phyloP scores from a whole-genome alignment of 1,284 basidiomycete genomes.

The Rhodofomes roseus region DNA sequence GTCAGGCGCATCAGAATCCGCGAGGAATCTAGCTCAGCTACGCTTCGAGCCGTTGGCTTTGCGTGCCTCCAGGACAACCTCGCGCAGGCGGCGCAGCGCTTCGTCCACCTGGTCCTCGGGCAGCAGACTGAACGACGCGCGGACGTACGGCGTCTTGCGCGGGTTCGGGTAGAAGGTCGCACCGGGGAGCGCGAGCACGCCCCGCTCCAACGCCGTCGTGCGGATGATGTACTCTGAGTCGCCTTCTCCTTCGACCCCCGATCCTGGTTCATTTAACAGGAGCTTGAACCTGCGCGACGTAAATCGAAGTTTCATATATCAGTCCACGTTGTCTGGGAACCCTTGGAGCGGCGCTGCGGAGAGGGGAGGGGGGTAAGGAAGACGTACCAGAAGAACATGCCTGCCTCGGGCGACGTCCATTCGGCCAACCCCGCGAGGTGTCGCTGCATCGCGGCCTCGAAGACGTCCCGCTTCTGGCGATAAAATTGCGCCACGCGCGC shows the following conservation, averaged over 20 bases:
- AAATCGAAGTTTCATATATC: slow-evolving; percentile 10
- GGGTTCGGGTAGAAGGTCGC: slow-evolving; percentile 73
- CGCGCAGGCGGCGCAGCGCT: slow-evolving; percentile 66
- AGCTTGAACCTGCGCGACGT: slow-evolving; percentile 59
- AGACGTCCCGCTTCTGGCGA: slow-evolving; percentile 71
- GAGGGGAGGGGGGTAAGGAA: slow-evolving; percentile 10
- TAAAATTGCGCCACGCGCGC: slow-evolving; percentile 78
- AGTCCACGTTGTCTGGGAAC: not conserved
- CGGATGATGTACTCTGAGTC: slow-evolving; percentile 81
- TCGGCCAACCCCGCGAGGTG: slow-evolving; percentile 76
- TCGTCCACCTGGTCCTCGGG: slow-evolving; percentile 69
- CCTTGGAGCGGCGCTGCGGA: no score
- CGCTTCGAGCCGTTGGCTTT: not conserved
- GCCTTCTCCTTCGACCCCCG: slow-evolving; percentile 37
- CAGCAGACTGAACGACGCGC: slow-evolving; percentile 79
- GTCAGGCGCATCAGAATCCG: not conserved
- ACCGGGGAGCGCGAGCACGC: slow-evolving; percentile 88
- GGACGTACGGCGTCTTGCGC: slow-evolving; percentile 66
- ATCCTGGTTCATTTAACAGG: slow-evolving; percentile 30
- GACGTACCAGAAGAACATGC: slow-evolving; percentile 87
- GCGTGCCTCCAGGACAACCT: slow-evolving; percentile 33
- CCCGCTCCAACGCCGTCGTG: slow-evolving; percentile 74
- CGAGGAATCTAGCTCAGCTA: not conserved
- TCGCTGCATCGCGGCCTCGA: slow-evolving; percentile 72
- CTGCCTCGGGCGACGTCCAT: slow-evolving; percentile 85